Evolutionary conservation across 1,284 basidiomycete species (phyloP).

Genomic region (Rugosomyces carneus): DNA sequence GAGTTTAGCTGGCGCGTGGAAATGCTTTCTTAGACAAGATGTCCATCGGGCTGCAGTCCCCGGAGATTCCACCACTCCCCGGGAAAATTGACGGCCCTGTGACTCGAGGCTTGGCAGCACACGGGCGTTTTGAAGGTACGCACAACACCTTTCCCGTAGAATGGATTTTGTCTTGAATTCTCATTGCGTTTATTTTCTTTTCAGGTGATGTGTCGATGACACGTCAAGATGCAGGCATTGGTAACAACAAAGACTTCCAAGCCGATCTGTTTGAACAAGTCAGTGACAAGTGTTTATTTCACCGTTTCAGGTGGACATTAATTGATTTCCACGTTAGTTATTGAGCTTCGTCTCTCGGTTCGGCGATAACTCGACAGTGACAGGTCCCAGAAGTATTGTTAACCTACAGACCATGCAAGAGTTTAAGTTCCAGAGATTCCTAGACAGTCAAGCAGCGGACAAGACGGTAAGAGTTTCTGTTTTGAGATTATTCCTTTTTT

Average conservation of each 20-base stretch:
- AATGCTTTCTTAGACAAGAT: slow-evolving; percentile 9
- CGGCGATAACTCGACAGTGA: slow-evolving; percentile 11
- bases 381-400: slow-evolving; percentile 14
- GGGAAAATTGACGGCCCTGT: slow-evolving; percentile 8
- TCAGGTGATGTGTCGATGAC: slow-evolving; percentile 13
- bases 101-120: slow-evolving; percentile 10
- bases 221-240: slow-evolving; percentile 10
- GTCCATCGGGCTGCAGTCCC: slow-evolving; percentile 9
- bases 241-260: slow-evolving; percentile 10
- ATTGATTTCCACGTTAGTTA: background rate
- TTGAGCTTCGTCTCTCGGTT: slow-evolving; percentile 8
- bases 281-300: background rate
- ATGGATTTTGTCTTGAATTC: no score
- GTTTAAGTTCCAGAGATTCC: slow-evolving; percentile 13
- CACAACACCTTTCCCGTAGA: background rate
- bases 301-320: no score
- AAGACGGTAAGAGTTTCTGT: slow-evolving; percentile 1
- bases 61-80: slow-evolving; percentile 8
- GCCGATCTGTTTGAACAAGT: slow-evolving; percentile 7
- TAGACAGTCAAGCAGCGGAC: slow-evolving; percentile 9
- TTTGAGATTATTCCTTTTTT: background rate
- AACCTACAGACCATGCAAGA: slow-evolving; percentile 4
- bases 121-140: slow-evolving; percentile 12
- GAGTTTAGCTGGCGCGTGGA: slow-evolving; percentile 9
- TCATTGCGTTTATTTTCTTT: background rate